Evolutionary conservation across 371 early-diverging fungal species (phyloP).

Genomic region (Lichtheimia ornata): DNA sequence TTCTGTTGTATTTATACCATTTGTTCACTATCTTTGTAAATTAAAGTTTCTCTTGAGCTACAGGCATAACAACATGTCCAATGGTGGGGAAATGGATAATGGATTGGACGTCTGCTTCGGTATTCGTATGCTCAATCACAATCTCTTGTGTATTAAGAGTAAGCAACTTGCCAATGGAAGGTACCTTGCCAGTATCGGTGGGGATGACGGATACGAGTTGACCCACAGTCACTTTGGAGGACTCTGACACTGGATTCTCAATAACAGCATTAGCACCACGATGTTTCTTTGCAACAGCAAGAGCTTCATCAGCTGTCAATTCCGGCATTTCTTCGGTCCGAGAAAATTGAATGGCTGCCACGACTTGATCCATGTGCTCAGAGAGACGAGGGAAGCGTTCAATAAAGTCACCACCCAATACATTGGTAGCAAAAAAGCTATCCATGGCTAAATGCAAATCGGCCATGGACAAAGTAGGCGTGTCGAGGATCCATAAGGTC

Average conservation of each 20-base stretch:
- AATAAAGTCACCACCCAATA: slow-evolving; percentile 4
- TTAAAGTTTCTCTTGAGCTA: slow-evolving; percentile 3
- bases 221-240: slow-evolving; percentile 27
- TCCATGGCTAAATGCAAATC: slow-evolving; percentile 42
- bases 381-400: slow-evolving; percentile 24
- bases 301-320: slow-evolving; percentile 39
- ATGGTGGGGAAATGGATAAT: slow-evolving; percentile 41
- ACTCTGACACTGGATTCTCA: neutral
- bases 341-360: slow-evolving; percentile 17
- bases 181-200: slow-evolving; percentile 48
- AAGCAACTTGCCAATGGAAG: slow-evolving; percentile 41
- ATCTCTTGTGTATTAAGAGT: slow-evolving; percentile 26
- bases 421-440: slow-evolving; percentile 28
- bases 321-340: slow-evolving; percentile 17
- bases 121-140: slow-evolving; percentile 32
- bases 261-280: neutral
- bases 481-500: slow-evolving; percentile 36
- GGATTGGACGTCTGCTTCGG: slow-evolving; percentile 13
- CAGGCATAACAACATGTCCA: slow-evolving; percentile 31
- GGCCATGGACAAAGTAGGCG: slow-evolving; percentile 24
- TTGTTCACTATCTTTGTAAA: neutral
- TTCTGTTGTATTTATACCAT: neutral
- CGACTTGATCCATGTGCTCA: slow-evolving; percentile 32
- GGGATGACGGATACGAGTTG: slow-evolving; percentile 45
- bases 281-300: slow-evolving; percentile 30